Conservation (phyloP, 768 basidiomycete genomes). For the Hypsizygus marmoreus region DNA sequence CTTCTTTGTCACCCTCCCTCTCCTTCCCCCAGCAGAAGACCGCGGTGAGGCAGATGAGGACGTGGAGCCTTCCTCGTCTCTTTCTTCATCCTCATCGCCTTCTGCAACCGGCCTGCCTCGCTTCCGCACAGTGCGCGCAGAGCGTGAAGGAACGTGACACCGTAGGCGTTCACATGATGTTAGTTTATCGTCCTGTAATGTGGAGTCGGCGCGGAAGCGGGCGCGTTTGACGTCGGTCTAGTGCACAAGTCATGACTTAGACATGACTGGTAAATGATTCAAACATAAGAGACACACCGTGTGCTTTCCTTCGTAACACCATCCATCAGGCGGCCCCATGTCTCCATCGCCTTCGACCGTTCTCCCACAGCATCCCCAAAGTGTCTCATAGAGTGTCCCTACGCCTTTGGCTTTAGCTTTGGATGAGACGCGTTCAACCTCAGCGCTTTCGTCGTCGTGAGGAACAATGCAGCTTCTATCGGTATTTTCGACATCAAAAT, state of each 20-base stretch:
- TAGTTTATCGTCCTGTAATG: slow-evolving; percentile 66
- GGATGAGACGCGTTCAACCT: slow-evolving; percentile 60
- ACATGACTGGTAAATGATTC: no score
- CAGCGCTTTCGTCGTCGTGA: slow-evolving; percentile 81
- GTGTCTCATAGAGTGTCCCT: slow-evolving; percentile 48
- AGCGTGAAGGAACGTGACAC: slow-evolving; percentile 48
- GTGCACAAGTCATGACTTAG: no score
- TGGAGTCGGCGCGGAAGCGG: slow-evolving; percentile 77
- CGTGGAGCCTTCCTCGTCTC: slow-evolving; percentile 11
- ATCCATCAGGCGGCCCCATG: slow-evolving; percentile 82
- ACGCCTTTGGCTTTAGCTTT: slow-evolving; percentile 26
- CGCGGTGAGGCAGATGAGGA: slow-evolving; percentile 18
- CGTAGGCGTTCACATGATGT: slow-evolving; percentile 55
- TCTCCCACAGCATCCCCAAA: slow-evolving; percentile 75
- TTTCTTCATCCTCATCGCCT: slow-evolving; percentile 15
- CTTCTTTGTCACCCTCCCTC: slow-evolving; percentile 19
- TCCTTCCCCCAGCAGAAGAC: slow-evolving; percentile 29
- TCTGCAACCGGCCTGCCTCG: slow-evolving; percentile 22
- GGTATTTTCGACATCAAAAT: slow-evolving; percentile 72
- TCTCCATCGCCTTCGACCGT: slow-evolving; percentile 77
- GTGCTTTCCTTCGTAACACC: slow-evolving; percentile 85
- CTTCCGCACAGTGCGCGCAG: slow-evolving; percentile 29
- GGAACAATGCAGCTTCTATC: slow-evolving; percentile 69
- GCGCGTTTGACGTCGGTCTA: slow-evolving; percentile 77
- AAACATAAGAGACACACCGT: slow-evolving; percentile 48